Evolutionary conservation across 2,329 filamentous ascomycete genomes (phyloP).

Genomic region (Stachybotrys chartarum): DNA sequence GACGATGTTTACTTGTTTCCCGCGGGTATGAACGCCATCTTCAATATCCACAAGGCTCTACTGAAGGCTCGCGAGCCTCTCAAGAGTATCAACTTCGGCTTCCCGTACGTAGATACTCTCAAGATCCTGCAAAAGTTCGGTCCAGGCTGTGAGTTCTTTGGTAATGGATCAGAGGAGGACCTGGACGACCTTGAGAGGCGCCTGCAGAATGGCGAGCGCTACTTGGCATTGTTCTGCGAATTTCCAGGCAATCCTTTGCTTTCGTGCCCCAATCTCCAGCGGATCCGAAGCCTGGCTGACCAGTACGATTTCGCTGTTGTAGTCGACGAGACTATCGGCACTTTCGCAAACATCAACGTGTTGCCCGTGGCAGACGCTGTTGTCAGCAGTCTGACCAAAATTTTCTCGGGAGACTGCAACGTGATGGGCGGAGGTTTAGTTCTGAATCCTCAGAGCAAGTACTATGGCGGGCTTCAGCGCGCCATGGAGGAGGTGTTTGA

Average conservation of each 20-base stretch:
- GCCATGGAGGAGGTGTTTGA: slow-evolving; percentile 63
- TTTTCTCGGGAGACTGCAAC: slow-evolving; percentile 96
- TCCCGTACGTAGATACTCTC: slow-evolving; percentile 93
- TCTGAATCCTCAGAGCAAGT: slow-evolving; percentile 57
- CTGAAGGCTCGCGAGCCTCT: slow-evolving; percentile 54
- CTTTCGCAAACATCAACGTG: slow-evolving; percentile 92
- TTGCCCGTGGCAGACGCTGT: slow-evolving; percentile 84
- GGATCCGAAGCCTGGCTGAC: slow-evolving; percentile 76
- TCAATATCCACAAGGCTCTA: slow-evolving; percentile 73
- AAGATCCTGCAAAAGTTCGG: slow-evolving; percentile 95
- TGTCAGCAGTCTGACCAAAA: slow-evolving; percentile 91
- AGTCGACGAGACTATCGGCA: slow-evolving; percentile 93
- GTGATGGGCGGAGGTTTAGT: slow-evolving; percentile 86
- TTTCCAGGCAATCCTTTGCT: slow-evolving; percentile 91
- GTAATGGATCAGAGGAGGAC: slow-evolving; percentile 67
- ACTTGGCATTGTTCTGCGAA: slow-evolving; percentile 83
- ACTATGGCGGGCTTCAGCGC: slow-evolving; percentile 63
- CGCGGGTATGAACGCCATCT: slow-evolving; percentile 92
- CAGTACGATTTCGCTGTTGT: slow-evolving; percentile 83
- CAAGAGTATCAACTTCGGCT: slow-evolving; percentile 89
- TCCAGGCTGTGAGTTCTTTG: slow-evolving; percentile 82
- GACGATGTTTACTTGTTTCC: slow-evolving; percentile 86
- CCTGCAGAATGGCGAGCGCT: slow-evolving; percentile 65
- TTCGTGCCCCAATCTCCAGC: slow-evolving; percentile 71
- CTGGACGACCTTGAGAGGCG: slow-evolving; percentile 75